phyloP scores from a whole-genome alignment of 2,329 filamentous ascomycete species.

The Tricladium varicosporioides region DNA sequence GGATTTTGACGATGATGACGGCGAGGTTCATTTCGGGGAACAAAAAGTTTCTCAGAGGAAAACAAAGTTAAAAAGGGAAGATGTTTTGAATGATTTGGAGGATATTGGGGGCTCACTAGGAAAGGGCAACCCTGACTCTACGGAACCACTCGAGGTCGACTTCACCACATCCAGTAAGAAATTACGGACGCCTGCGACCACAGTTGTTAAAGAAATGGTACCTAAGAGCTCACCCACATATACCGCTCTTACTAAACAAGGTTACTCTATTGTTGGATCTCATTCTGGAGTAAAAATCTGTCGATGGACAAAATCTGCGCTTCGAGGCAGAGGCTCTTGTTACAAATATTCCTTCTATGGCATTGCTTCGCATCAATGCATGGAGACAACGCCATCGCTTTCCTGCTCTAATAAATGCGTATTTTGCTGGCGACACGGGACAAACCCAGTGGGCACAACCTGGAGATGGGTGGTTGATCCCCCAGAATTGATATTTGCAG shows the following conservation, averaged over 20 bases:
- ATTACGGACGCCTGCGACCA: constrained; percentile 39
- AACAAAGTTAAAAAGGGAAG: constrained; percentile 41
- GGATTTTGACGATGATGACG: constrained; percentile 56
- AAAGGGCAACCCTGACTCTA: constrained; percentile 37
- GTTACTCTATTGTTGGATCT: constrained; percentile 90
- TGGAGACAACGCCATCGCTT: constrained; percentile 95
- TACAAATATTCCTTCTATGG: constrained; percentile 99
- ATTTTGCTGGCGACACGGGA: constrained; percentile 98
- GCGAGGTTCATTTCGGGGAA: constrained; percentile 50
- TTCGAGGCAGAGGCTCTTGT: constrained; percentile 89
- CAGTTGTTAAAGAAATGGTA: constrained; percentile 83
- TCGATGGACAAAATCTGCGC: constrained; percentile 95
- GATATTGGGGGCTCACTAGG: constrained; percentile 71
- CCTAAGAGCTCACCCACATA: constrained; percentile 88
- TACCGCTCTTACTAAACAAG: constrained; percentile 87
- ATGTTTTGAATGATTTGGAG: constrained; percentile 73
- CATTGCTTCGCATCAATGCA: constrained; percentile 93
- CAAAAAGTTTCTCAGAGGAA: constrained; percentile 41
- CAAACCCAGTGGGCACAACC: constrained; percentile 92
- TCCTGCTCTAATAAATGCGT: constrained; percentile 98
- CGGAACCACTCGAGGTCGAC: constrained; percentile 70
- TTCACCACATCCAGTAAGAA: constrained; percentile 72
- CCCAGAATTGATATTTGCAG: constrained; percentile 83
- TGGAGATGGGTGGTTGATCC: constrained; percentile 97
- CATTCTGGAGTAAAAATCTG: constrained; percentile 98